Evolutionary conservation across 2,329 filamentous ascomycete species (phyloP).

Genomic region (Fulvia fulva): DNA sequence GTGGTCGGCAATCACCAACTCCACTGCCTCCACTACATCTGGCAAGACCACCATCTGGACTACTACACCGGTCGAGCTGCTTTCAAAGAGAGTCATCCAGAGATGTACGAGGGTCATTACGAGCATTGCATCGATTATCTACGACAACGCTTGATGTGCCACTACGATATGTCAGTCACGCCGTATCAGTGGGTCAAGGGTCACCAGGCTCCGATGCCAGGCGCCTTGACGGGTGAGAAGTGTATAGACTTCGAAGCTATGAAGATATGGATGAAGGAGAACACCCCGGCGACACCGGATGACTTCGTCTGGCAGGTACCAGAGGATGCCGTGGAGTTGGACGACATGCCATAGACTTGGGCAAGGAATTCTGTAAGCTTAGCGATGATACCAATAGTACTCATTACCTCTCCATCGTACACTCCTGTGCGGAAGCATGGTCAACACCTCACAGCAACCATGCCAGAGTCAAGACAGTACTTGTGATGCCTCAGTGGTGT

Average conservation of each 20-base stretch:
- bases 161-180: constrained; percentile 1
- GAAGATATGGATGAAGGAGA: not conserved
- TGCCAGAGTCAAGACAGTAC: too few species aligned
- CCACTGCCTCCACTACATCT: not conserved
- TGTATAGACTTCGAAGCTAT: not conserved
- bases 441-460: too few species aligned
- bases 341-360: not conserved
- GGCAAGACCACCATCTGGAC: constrained; percentile 1
- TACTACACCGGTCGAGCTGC: not conserved
- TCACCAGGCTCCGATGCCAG: not conserved
- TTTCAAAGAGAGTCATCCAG: not conserved
- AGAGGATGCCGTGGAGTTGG: not conserved
- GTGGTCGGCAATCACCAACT: not conserved
- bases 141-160: not conserved
- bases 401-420: too few species aligned
- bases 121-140: not conserved
- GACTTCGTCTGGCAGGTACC: not conserved
- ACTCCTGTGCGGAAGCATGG: too few species aligned
- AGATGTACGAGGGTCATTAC: not conserved
- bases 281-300: not conserved
- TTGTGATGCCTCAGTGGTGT: not conserved
- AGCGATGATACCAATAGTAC: not conserved
- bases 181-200: not conserved
- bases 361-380: not conserved
- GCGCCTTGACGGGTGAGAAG: not conserved